Base-by-base conservation (phyloP, 208 protist species). In the Balamuthia mandrillaris region DNA sequence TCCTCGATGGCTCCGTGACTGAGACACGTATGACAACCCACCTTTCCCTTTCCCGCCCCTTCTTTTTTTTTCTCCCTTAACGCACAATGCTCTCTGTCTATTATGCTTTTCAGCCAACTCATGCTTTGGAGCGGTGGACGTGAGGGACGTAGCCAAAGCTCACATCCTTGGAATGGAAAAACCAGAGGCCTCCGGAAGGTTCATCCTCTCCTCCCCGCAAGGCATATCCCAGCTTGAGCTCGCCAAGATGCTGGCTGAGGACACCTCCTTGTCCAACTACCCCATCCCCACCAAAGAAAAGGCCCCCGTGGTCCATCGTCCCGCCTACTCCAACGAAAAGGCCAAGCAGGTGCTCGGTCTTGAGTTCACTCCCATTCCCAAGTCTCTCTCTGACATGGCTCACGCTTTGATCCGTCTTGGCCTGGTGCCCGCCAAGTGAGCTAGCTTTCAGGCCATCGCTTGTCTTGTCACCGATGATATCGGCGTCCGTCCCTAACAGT, bases 111-210 rank as follows among this genome's bases (percentile, higher is more conserved):
- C 49, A 56, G 49, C n/a, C 18, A n/a, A 18, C 18, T 27, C n/a
- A 56, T 56, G 21, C n/a, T 56, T 56, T 56, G 68, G 75, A 18
- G 24, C 60, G 10, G 81, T 86, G 41, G 65, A 86, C 27, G 81
- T 86, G 1, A 44, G 65, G 27, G 81, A 86, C 44, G 81, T 86
- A 12, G 81, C 81, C 9, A 0, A 72, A 29, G 81, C 66, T 0
- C 81, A 86, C 49, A 83, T 82, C 31, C 12, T 81, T 14, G 81
- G 65, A 14, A n/a, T 86, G 41, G 49, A 81, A 10, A 83, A 78
- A 9, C 10, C 9, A n/a, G 75, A 74, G 12, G 75, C 75, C 47
- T 10, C 37, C 14, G 68, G 68, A 10, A 21, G 68, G 21, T 77
- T 72, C 37, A 72, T 72, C 63, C n/a, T 31, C 29, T 63, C 56